phyloP scores from a whole-genome alignment of 495 filamentous ascomycete genomes.

The Eremomyces bilateralis region DNA sequence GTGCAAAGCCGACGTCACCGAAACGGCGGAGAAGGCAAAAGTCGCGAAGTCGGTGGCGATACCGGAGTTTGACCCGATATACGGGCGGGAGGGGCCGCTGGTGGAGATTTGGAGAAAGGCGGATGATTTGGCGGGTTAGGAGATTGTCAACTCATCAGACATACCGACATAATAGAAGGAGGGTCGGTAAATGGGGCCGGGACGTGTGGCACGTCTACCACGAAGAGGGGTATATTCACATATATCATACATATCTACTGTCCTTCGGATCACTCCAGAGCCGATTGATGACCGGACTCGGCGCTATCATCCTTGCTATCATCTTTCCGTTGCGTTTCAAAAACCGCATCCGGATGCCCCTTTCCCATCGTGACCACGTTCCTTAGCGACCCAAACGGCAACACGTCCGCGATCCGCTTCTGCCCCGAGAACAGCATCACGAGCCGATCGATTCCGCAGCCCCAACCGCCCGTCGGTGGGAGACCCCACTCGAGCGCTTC shows the following conservation, averaged over 20 bases:
- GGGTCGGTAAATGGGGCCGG: no score
- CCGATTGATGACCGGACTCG: no score
- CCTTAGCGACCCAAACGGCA: constrained; percentile 71
- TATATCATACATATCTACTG: no score
- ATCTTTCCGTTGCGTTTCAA: no score
- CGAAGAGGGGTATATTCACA: no score
- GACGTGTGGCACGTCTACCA: no score
- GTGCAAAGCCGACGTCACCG: constrained; percentile 11
- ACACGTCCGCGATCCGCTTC: constrained; percentile 54
- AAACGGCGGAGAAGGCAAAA: constrained; percentile 10
- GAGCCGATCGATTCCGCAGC: constrained; percentile 73
- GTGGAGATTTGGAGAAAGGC: constrained; percentile 13
- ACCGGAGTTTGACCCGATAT: constrained; percentile 14
- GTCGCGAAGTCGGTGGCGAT: constrained; percentile 9
- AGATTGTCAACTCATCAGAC: no score
- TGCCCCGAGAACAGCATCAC: constrained; percentile 69
- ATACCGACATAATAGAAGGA: no score
- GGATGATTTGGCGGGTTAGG: no score
- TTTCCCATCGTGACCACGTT: constrained; percentile 30
- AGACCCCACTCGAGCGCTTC: constrained; percentile 68
- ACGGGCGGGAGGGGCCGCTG: constrained; percentile 13
- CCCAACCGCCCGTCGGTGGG: constrained; percentile 91
- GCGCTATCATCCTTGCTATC: no score
- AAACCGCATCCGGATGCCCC: no score
- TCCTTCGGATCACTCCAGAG: no score